Evolutionary conservation across 805 yeast species (phyloP).

Genomic region (Ogataea minuta): DNA sequence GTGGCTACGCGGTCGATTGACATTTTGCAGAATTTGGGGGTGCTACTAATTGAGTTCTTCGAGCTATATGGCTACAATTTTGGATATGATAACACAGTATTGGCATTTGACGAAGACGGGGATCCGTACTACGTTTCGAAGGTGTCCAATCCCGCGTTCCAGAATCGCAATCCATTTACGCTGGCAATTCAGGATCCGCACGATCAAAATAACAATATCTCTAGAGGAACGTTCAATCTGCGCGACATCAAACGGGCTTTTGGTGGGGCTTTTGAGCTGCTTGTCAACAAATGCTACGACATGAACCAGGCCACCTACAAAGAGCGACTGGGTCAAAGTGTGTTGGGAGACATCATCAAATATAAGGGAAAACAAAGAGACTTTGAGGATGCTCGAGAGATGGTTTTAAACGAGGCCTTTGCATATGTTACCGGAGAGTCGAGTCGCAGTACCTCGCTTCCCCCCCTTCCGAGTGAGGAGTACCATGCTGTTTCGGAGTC

Average conservation of each 20-base stretch:
- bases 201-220: constrained; percentile 77
- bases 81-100: constrained; percentile 75
- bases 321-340: constrained; percentile 65
- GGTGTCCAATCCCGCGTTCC: constrained; percentile 33
- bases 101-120: constrained; percentile 58
- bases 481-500: constrained; percentile 27
- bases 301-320: constrained; percentile 64
- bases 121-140: constrained; percentile 61
- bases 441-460: constrained; percentile 21
- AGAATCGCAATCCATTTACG: constrained; percentile 56
- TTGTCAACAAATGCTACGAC: constrained; percentile 73
- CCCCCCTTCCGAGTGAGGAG: constrained; percentile 36
- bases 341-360: constrained; percentile 75
- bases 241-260: constrained; percentile 81
- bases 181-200: constrained; percentile 87
- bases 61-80: constrained; percentile 89
- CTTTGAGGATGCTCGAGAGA: constrained; percentile 68
- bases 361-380: constrained; percentile 73
- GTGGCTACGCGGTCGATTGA: constrained; percentile 62
- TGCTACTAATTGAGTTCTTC: constrained; percentile 83
- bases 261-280: constrained; percentile 79
- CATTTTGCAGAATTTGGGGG: constrained; percentile 76
- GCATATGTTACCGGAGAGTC: constrained; percentile 28
- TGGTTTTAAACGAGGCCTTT: constrained; percentile 60
- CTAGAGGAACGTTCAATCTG: constrained; percentile 80